Percentiles rank a stretch among this genome's conserved stretches.
Evolutionary conservation across 2,329 filamentous ascomycete genomes (phyloP).

Genomic region (Coleophoma cylindrospora): DNA sequence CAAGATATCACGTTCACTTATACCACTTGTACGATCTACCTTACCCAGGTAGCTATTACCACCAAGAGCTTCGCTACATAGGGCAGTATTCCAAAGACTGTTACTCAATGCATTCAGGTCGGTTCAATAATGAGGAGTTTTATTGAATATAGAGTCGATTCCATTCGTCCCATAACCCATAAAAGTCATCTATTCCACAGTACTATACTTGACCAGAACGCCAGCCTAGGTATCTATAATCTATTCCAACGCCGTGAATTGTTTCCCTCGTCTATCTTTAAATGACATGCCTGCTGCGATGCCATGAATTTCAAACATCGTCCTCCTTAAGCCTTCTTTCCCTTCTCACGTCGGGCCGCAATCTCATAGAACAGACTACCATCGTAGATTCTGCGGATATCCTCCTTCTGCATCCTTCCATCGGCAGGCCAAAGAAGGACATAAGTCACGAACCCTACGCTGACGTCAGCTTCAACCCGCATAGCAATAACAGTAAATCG

Average conservation of each 20-base stretch:
- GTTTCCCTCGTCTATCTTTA: no score
- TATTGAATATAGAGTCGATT: neutral
- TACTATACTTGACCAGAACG: slow-evolving; percentile 3
- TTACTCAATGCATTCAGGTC: no score
- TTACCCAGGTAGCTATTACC: no score
- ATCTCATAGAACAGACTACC: slow-evolving; percentile 45
- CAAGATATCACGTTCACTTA: no score
- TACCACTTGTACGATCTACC: no score
- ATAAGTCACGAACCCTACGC: slow-evolving; percentile 40
- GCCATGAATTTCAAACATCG: slow-evolving; percentile 12
- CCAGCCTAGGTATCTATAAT: slow-evolving; percentile 5
- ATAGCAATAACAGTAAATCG: no score
- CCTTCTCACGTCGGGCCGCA: slow-evolving; percentile 22
- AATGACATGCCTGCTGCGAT: neutral
- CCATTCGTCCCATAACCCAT: neutral
- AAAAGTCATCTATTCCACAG: slow-evolving; percentile 4
- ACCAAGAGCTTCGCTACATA: no score
- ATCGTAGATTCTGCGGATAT: slow-evolving; percentile 46
- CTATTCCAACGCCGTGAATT: neutral
- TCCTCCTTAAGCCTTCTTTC: slow-evolving; percentile 12
- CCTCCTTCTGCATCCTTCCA: slow-evolving; percentile 51
- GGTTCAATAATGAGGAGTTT: neutral
- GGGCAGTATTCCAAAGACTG: no score
- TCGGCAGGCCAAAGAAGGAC: slow-evolving; percentile 50
- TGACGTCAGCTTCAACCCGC: no score